Evolutionary conservation across 83 land plant species (phyloP), one percentile per base, ranked within the genome.

Genomic region (Isoetes engelmannii): DNA sequence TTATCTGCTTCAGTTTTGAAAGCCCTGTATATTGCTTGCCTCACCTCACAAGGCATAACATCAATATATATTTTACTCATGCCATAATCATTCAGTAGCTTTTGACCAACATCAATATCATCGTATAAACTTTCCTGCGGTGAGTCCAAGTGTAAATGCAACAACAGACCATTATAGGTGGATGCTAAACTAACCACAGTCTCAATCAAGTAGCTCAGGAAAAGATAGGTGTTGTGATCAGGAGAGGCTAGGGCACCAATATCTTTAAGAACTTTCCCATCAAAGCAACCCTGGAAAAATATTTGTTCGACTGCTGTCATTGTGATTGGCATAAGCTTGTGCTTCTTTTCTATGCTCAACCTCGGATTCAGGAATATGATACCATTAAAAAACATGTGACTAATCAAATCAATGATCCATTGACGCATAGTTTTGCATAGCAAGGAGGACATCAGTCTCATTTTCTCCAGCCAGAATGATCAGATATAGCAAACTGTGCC

Each of bases 311-410:
- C 28, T 42, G 62, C 62, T 42, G 1, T 12, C 3, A 37, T 59
- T 18, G 45, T 64, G 67, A 47, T 41, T 3, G 47, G 45, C 67
- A 64, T 8, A 41, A 64, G 67, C 49, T 64, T 44, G 49, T 12
- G 10, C 47, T 44, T 18, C 47, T 64, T 44, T 44, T n/a, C 17
- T 41, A 41, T 47, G 47, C 49, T 41, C 49, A 64, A 41, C 53
- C 67, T 21, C 15, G 67, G 67, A 17, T 64, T 64, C n/a, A 64
- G 47, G 12, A 64, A 41, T 13, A 45, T 47, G 15, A 64, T 64
- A 12, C 67, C 67, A 41, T 10, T 59, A 18, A 59, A 59, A 9
- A 59, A 37, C 62, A 59, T 19, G 18, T 59, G 62, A 10, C 18
- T 42, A 10, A 59, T 12, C 62, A 59, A 10, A 18, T 59, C 28